phyloP scores from a whole-genome alignment of 805 yeast species.

The Ogataea naganishii region DNA sequence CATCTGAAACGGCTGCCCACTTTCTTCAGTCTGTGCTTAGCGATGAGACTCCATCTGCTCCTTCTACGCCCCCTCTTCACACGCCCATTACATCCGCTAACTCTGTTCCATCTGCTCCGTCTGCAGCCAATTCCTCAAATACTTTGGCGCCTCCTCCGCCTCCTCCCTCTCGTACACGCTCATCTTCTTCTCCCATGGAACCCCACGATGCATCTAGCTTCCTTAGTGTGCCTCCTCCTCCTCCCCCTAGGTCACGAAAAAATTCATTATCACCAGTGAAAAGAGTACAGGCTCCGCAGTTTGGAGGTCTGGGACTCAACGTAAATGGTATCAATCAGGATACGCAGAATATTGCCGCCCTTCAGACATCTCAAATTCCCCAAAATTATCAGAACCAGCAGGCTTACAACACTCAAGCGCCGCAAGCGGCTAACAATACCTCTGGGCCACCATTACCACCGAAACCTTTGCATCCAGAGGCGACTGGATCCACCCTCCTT shows the following conservation, averaged over 20 bases:
- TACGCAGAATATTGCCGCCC: too few species aligned
- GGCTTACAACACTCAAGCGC: not conserved
- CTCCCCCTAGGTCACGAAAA: constrained; percentile 9
- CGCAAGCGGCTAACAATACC: constrained; percentile 3
- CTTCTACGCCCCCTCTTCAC: constrained; percentile 20
- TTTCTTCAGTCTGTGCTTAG: constrained; percentile 2
- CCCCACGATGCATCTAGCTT: constrained; percentile 3
- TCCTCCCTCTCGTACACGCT: constrained; percentile 6
- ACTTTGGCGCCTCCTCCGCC: constrained; percentile 9
- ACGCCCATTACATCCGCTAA: constrained; percentile 14
- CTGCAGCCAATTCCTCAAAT: not conserved
- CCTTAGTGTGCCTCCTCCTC: constrained; percentile 28
- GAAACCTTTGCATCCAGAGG: constrained; percentile 8
- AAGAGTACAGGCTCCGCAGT: too few species aligned
- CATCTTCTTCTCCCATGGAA: constrained; percentile 6
- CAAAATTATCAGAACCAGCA: not conserved
- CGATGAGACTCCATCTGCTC: constrained; percentile 15
- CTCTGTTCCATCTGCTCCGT: not conserved
- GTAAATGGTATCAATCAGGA: too few species aligned
- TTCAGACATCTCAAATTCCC: too few species aligned
- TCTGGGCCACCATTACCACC: constrained; percentile 25
- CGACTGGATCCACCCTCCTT: constrained; percentile 35
- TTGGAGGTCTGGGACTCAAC: too few species aligned
- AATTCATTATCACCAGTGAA: constrained; percentile 4
- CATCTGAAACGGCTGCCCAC: constrained; percentile 4